Evolutionary conservation across 805 yeast genomes (phyloP), one percentile per base, ranked within the genome.

Genomic region (Wickerhamomyces bovis): DNA sequence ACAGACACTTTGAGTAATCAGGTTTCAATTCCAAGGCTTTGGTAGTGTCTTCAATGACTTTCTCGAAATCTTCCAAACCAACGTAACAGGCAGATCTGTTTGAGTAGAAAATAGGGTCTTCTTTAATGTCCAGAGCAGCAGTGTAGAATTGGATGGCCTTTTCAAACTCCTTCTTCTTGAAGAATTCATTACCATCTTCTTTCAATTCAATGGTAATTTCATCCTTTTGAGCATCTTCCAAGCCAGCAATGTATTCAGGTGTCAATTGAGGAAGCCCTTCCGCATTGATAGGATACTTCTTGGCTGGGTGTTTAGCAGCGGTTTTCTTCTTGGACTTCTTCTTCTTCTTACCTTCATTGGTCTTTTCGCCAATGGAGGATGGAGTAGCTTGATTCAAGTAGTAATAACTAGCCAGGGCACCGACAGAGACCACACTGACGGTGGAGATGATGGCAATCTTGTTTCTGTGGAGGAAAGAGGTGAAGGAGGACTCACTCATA

Each of bases 71-170:
- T 53, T 81, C 78, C 55, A 87, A 72, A 9, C 95, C 88, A 44
- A 90, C 85, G 69, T 86, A 86, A 69, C 97, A 92, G 16, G 99
- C 99, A 25, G 98, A 89, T 69, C 97, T 82, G 74, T 94, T 94
- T 51, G 97, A 89, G 71, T 83, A 92, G 70, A 78, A 94, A 31
- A 90, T 85, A 6, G 97, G 89, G 67, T 94, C 97, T 55, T 75
- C 68, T 63, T 84, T 83, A 61, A 88, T 73, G 45, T 73, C 63
- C 55, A 94, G 72, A 11, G 99, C 98, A 47, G 77, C 79, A 39
- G 87, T 66, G 72, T 94, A 94, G 66, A 75, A 83, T 40, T 77
- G 79, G 58, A 89, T 78, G 39, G 98, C 98, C n/a, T 75, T 74
- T 45, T 79, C 75, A 61, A 75, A 86, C 44, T 84, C 72, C 68